A percentile compares a stretch with the other conserved stretches of the same genome.
These are phyloP conservation scores for Otatea glauca DNA, from an alignment of 176 grass and related monocot species.

Conservation along the genomic window DNA sequence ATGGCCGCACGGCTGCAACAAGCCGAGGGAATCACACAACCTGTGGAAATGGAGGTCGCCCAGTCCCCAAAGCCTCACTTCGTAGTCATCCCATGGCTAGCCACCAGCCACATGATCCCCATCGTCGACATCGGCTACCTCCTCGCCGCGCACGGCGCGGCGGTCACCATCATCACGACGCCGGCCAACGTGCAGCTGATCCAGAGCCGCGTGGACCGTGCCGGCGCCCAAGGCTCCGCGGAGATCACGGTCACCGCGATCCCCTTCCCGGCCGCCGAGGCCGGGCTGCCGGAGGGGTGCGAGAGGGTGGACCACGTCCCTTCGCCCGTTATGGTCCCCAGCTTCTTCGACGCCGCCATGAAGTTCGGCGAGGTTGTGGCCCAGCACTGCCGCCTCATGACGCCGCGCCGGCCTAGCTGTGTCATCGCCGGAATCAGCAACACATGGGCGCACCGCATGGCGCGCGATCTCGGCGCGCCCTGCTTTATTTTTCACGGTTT, in stretches of 20 bases:
- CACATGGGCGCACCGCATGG: slow-evolving; percentile 52
- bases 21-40: no score
- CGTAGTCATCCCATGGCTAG: slow-evolving; percentile 50
- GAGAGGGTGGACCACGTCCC: slow-evolving; percentile 58
- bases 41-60: no score
- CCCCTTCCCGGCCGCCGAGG: slow-evolving; percentile 44
- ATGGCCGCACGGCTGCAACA: no score
- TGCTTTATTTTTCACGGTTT: slow-evolving; percentile 63
- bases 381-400: not conserved
- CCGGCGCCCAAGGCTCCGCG: not conserved
- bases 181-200: slow-evolving; percentile 44
- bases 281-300: slow-evolving; percentile 52
- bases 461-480: slow-evolving; percentile 42
- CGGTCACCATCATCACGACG: slow-evolving; percentile 62
- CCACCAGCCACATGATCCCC: slow-evolving; percentile 67
- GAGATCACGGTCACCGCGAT: slow-evolving; percentile 41
- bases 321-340: not conserved
- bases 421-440: slow-evolving; percentile 61
- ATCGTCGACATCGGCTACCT: slow-evolving; percentile 59
- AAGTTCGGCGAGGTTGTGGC: slow-evolving; percentile 50
- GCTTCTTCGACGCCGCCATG: slow-evolving; percentile 48
- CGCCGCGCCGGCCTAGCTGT: slow-evolving; percentile 41
- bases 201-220: slow-evolving; percentile 45
- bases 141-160: slow-evolving; percentile 56
- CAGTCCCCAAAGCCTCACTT: slow-evolving; percentile 44